Percentiles rank a stretch among this genome's conserved stretches.
Conservation (phyloP, 148 eudicot species). For the Vaccinium myrtillus region DNA sequence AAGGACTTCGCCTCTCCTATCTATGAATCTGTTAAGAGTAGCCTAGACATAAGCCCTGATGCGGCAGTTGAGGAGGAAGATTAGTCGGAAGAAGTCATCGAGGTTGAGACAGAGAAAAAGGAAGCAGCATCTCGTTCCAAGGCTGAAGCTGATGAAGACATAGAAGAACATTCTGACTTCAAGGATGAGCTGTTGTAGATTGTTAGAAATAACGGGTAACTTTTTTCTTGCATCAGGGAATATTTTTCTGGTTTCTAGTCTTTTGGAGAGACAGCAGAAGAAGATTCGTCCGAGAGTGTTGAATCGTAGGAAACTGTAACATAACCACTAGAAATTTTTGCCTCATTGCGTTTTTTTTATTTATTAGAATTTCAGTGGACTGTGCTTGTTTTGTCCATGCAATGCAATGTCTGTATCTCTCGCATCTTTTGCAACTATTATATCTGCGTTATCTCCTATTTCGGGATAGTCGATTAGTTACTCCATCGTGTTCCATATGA, state of each 20-base stretch:
- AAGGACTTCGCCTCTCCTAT: conserved; percentile 85
- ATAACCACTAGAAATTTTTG: conserved; percentile 8
- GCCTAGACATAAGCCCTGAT: conserved; percentile 74
- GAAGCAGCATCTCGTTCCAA: conserved; percentile 34
- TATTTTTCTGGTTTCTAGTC: neutral
- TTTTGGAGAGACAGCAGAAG: neutral
- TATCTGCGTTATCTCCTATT: too few relatives aligned
- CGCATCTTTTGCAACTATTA: neutral
- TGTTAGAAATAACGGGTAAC: neutral
- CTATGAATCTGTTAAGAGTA: conserved; percentile 67
- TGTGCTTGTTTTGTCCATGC: neutral
- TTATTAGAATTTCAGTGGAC: neutral
- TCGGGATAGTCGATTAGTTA: too few relatives aligned
- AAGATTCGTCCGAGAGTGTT: neutral
- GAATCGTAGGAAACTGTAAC: neutral
- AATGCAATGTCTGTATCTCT: neutral
- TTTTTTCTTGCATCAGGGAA: neutral
- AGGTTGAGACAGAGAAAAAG: conserved; percentile 51
- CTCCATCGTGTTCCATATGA: neutral
- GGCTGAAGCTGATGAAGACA: conserved; percentile 25
- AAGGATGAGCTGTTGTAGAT: conserved; percentile 77
- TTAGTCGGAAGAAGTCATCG: conserved; percentile 52
- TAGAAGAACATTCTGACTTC: conserved; percentile 23
- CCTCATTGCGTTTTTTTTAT: neutral
- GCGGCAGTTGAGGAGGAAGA: conserved; percentile 85